Evolutionary conservation across 257 asterid species (phyloP), one percentile per base, ranked within the genome.

Genomic region (Solanum bulbocastanum): DNA sequence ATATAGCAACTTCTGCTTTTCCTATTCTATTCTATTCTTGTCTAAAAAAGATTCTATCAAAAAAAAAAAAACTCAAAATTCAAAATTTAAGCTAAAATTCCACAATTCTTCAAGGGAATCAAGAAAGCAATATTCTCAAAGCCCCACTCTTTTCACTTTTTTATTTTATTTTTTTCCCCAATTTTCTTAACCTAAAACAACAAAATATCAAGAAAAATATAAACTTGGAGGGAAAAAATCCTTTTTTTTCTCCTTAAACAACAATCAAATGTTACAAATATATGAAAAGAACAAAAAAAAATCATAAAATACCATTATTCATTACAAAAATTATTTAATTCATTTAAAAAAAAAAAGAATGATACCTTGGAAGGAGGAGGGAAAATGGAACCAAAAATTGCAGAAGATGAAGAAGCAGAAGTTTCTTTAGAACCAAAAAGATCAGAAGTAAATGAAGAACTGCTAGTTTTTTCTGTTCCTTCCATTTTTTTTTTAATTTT

Each of bases 361-460:
- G 49, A 18, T 89, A 95, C 98, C 98, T 92, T 92, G 13, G 92
- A 49, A 32, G 96, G 90, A 65, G 96, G 98, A 20, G 98, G 88
- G 33, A 95, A 94, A 83, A 96, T 93, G 4, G 99, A 91, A 16
- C 91, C 91, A 56, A 94, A 94, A 88, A 94, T 87, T 88, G 92
- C 92, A 68, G 98, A 88, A 86, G 98, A 88, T 4, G 98, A 87
- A 73, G 94, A 86, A 16, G 82, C 52, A 49, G 93, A 86, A 73
- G 93, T 76, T 20, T 93, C 94, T 86, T 94, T 94, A 0, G 93
- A 94, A 88, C 98, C 99, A 73, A 96, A 96, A 90, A 95, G 98
- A 90, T 95, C 98, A 95, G 98, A 83, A 88, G 98, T 91, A 65
- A 96, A 93, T 58, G 99, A 93, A 88, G 98, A 93, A 36, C 93